phyloP scores from a whole-genome alignment of 352 stramenopile species.

The Pythium dissimile region DNA sequence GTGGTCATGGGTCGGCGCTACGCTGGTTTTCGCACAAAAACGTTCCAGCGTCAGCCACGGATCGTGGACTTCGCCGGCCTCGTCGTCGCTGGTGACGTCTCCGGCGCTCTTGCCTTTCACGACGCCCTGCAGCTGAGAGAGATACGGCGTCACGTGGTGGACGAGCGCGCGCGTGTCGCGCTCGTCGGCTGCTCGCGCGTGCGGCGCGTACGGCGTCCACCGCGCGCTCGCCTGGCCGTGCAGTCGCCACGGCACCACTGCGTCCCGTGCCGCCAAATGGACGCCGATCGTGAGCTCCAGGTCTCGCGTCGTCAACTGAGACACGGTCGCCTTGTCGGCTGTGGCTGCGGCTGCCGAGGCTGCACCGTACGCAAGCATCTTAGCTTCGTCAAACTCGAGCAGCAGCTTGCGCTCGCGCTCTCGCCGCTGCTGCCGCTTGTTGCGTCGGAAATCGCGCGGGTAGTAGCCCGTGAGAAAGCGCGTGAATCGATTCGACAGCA shows the following conservation, averaged over 20 bases:
- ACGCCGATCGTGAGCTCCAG: constrained; percentile 15
- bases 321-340: neutral
- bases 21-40: neutral
- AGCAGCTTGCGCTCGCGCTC: constrained; percentile 17
- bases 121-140: constrained; percentile 8
- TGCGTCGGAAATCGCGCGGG: constrained; percentile 14
- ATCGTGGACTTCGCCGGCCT: constrained; percentile 20
- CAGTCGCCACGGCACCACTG: constrained; percentile 8
- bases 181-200: constrained; percentile 5
- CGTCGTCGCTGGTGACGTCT: constrained; percentile 6
- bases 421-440: constrained; percentile 14
- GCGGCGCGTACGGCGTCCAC: constrained; percentile 4
- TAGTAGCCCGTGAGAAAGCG: constrained; percentile 15
- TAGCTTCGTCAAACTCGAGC: constrained; percentile 13
- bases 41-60: constrained; percentile 20
- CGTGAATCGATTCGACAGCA: constrained; percentile 18
- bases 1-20: neutral
- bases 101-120: constrained; percentile 12
- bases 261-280: constrained; percentile 3
- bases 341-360: neutral
- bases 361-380: constrained; percentile 6
- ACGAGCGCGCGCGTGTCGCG: constrained; percentile 2
- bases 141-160: constrained; percentile 4
- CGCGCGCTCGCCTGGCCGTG: neutral
- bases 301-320: neutral